Base-by-base conservation (phyloP, 2,329 filamentous ascomycete genomes). In the Stemphylium vesicarium region DNA sequence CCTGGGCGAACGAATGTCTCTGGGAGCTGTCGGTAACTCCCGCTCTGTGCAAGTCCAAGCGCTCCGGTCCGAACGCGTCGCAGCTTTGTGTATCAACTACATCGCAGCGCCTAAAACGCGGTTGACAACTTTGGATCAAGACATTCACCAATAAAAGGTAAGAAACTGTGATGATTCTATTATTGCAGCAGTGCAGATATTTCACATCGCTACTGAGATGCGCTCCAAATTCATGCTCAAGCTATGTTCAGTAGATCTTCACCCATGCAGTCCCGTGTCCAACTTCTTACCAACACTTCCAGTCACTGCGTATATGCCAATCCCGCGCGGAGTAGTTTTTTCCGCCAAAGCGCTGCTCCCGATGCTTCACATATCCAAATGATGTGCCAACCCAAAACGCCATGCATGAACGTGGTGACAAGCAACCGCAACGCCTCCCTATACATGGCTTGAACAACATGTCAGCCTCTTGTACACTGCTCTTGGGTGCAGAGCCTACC, bases 351-450 rank as follows among this genome's bases (percentile, higher is more conserved):
- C 39, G 47, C 41, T 55, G 36, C 41, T 51, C 32, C 36, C 32
- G 15, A 46, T 45, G 37, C 48, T 43, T 31, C 37, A 42, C 53
- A 15, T 56, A 52, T 50, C 52, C 52, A 54, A 60, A 54, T 55
- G 39, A 42, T 59, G 37, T 55, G 48, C 47, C 51, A 60, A 60
- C 53, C 63, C 59, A 65, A 54, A 69, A 69, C 64, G 64, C 64
- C 64, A 61, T 62, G 64, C 59, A 59, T 63, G 52, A 66, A 62
- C 40, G 51, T 62, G 50, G 36, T 50, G 22, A 51, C 44, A 55
- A 63, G 46, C 58, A 46, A 63, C 58, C 64, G 50, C 64, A 68
- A 67, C 65, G 65, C 65, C 62, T 57, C 53, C 62, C 61, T 53
- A 60, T 63, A 43, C 43, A 58, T 53, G 42, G 38, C 37, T 51